Conservation (phyloP, 352 stramenopile genomes). For the Blastocystis sp. region DNA sequence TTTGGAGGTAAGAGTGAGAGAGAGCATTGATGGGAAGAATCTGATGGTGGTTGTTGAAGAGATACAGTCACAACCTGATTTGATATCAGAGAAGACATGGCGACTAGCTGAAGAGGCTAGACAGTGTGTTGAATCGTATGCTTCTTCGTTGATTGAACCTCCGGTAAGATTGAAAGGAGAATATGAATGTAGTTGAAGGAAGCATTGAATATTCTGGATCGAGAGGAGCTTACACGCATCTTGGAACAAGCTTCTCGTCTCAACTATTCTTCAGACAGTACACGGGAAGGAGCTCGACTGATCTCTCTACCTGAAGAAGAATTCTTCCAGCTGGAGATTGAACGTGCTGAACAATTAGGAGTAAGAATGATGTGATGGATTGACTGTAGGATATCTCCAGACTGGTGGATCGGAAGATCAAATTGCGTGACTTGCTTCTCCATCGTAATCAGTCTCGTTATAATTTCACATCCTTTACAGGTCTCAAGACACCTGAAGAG, state of each 20-base stretch:
- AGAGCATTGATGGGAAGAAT: not conserved
- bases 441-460: slow-evolving; percentile 52
- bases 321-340: slow-evolving; percentile 64
- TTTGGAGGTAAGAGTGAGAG: not conserved
- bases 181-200: slow-evolving; percentile 44
- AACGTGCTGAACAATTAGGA: slow-evolving; percentile 57
- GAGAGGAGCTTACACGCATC: not conserved
- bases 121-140: not conserved
- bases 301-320: slow-evolving; percentile 60
- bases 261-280: slow-evolving; percentile 7
- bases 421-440: slow-evolving; percentile 63
- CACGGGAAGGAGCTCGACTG: slow-evolving; percentile 37
- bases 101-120: not conserved
- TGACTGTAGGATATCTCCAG: slow-evolving; percentile 52
- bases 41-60: slow-evolving; percentile 38
- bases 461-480: slow-evolving; percentile 37
- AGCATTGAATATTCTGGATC: slow-evolving; percentile 44
- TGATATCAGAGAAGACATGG: not conserved
- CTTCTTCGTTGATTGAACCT: slow-evolving; percentile 48
- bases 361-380: not conserved
- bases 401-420: slow-evolving; percentile 62
- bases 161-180: not conserved
- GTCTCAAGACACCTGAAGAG: slow-evolving; percentile 63
- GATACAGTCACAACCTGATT: not conserved
- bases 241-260: not conserved